phyloP scores from a whole-genome alignment of 148 eudicot genomes.

The Nyssa sinensis region DNA sequence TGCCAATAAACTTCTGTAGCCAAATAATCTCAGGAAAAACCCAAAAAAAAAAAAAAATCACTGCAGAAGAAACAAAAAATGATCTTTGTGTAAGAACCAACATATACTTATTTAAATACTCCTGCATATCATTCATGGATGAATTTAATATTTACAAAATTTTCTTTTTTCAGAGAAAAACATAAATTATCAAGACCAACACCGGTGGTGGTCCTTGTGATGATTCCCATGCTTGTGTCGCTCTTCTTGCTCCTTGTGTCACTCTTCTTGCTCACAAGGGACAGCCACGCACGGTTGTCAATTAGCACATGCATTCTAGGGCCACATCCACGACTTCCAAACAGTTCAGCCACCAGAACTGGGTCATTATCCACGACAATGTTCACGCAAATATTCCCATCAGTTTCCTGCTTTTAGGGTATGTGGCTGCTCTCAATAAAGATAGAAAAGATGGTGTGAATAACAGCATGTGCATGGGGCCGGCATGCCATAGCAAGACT shows the following conservation, averaged over 20 bases:
- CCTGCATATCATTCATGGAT: background rate
- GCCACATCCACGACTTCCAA: background rate
- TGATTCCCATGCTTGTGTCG: constrained; percentile 8
- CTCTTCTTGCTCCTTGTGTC: no score
- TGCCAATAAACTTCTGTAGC: no score
- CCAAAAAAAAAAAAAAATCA: no score
- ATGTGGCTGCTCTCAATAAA: background rate
- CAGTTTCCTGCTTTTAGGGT: background rate
- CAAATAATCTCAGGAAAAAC: no score
- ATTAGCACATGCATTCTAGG: background rate
- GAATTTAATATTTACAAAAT: background rate
- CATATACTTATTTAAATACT: background rate
- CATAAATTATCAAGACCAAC: background rate
- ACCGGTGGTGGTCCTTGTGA: background rate
- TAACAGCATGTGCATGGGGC: background rate
- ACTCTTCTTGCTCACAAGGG: constrained; percentile 1
- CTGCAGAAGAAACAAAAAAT: no score
- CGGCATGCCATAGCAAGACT: background rate
- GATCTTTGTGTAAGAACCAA: no score
- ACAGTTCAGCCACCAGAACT: background rate
- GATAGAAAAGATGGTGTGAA: background rate
- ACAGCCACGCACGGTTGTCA: background rate
- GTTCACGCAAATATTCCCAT: background rate
- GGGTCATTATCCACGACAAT: background rate
- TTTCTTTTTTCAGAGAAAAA: constrained; percentile 2